phyloP scores from a whole-genome alignment of 768 basidiomycete genomes.

The Grammothele lineata region DNA sequence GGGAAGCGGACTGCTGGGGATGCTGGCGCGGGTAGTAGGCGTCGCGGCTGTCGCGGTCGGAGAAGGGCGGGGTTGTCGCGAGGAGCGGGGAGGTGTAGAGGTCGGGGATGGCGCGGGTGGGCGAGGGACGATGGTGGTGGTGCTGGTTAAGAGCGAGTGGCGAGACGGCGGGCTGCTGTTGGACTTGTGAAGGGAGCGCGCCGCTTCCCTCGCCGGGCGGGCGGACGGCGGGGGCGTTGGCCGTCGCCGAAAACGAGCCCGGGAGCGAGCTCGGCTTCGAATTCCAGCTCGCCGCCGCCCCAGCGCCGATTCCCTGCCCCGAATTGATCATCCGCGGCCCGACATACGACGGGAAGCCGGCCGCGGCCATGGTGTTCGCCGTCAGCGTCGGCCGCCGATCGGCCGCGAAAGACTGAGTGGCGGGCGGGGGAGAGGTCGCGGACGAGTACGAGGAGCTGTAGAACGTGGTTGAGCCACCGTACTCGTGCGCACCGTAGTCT shows the following conservation, averaged over 20 bases:
- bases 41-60: slow-evolving; percentile 22
- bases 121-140: slow-evolving; percentile 26
- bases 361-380: slow-evolving; percentile 10
- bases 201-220: slow-evolving; percentile 11
- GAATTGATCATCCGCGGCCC: slow-evolving; percentile 20
- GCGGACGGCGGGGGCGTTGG: slow-evolving; percentile 13
- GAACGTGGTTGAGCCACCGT: slow-evolving; percentile 4
- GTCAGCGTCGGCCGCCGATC: slow-evolving; percentile 18
- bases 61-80: slow-evolving; percentile 13
- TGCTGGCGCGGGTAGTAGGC: slow-evolving; percentile 20
- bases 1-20: slow-evolving; percentile 21
- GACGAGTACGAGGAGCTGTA: slow-evolving; percentile 19
- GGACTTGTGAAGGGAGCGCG: slow-evolving; percentile 20
- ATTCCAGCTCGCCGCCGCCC: slow-evolving; percentile 13
- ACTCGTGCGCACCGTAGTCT: slow-evolving; percentile 14
- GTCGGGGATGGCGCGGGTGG: slow-evolving; percentile 19
- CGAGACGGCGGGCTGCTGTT: slow-evolving; percentile 15
- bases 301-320: slow-evolving; percentile 9
- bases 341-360: slow-evolving; percentile 21
- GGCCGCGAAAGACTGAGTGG: slow-evolving; percentile 18
- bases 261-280: slow-evolving; percentile 15
- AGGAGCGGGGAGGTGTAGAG: slow-evolving; percentile 20
- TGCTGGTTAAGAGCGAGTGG: slow-evolving; percentile 29
- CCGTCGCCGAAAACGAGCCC: slow-evolving; percentile 16
- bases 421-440: slow-evolving; percentile 19